Evolutionary conservation across 495 filamentous ascomycete genomes (phyloP).

Genomic region (Daldinia bambusicola): DNA sequence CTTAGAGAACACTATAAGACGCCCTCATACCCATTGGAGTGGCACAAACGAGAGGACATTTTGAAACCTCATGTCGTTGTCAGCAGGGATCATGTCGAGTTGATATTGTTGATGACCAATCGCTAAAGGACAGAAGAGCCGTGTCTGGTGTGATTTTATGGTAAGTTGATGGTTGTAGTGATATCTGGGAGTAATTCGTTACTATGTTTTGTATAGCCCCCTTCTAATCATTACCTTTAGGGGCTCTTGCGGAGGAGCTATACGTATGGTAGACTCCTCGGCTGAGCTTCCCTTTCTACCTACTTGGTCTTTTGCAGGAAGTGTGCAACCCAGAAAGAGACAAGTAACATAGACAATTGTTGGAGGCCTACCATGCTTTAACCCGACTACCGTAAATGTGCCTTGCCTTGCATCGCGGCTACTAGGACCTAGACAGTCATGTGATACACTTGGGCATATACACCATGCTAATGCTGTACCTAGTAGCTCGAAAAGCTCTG

Average conservation of each 20-base stretch:
- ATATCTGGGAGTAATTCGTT: conserved; percentile 3
- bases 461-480: background rate
- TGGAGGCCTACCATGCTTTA: background rate
- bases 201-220: conserved; percentile 2
- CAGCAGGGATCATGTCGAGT: background rate
- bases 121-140: conserved; percentile 7
- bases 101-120: conserved; percentile 1
- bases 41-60: conserved; percentile 7
- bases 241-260: background rate
- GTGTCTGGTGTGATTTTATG: conserved; percentile 17
- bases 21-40: background rate
- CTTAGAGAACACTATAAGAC: conserved; percentile 7
- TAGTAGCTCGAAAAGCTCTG: background rate
- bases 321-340: conserved; percentile 21
- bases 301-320: conserved; percentile 9
- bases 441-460: conserved; percentile 19
- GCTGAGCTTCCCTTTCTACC: conserved; percentile 7
- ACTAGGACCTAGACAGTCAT: conserved; percentile 8
- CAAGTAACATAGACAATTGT: conserved; percentile 12
- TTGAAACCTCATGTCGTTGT: conserved; percentile 7
- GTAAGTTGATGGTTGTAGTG: background rate
- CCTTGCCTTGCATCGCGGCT: conserved; percentile 18
- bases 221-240: background rate
- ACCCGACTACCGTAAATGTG: conserved; percentile 18
- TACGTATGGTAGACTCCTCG: background rate